Evolutionary conservation across 2,329 filamentous ascomycete species (phyloP), one percentile per base, ranked within the genome.

Genomic region (Cytospora leucostoma): DNA sequence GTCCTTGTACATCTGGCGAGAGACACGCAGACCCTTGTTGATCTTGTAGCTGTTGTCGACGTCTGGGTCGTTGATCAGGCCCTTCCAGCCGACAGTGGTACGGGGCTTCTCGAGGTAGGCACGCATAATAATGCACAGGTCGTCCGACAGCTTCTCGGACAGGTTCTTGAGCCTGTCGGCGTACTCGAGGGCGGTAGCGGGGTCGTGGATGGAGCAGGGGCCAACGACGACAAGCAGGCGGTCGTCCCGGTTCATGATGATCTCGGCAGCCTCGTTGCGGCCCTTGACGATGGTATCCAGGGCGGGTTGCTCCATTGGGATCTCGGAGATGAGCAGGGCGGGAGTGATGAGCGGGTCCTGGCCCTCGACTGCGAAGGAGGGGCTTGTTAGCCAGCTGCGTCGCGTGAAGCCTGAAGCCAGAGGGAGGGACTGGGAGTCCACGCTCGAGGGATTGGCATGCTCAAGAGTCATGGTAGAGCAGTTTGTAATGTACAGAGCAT

Each of bases 51-150:
- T 95, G 76, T 95, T 89, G 77, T 99, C 92, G 75, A 99, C 97
- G 73, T 98, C 93, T 2, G 95, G 95, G 77, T 99, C 95, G 79
- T 99, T 99, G 84, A 99, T 97, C 76, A 99, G 84, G 59, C 95
- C 95, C 81, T 99, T 99, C 95, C 95, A 99, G 74, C 95, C 95
- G 56, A 99, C 93, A 0, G 95, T 99, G 56, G 95, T 99, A 66
- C 95, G 89, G 50, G 95, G 95, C 84, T 99, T 99, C 84, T 99
- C 95, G 58, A 99, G 89, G 85, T 99, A 99, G 74, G 93, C 93
- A 71, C 95, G 92, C 95, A 99, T 99, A 73, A 99, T 88, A 75
- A 99, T 91, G 76, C 88, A 88, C 54, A 99, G 84, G 75, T 98
- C 93, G 70, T 87, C 82, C 66, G 88, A 87, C 67, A 97, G 88